Evolutionary conservation across 2,329 filamentous ascomycete species (phyloP).

Genomic region (Grosmannia huntii): DNA sequence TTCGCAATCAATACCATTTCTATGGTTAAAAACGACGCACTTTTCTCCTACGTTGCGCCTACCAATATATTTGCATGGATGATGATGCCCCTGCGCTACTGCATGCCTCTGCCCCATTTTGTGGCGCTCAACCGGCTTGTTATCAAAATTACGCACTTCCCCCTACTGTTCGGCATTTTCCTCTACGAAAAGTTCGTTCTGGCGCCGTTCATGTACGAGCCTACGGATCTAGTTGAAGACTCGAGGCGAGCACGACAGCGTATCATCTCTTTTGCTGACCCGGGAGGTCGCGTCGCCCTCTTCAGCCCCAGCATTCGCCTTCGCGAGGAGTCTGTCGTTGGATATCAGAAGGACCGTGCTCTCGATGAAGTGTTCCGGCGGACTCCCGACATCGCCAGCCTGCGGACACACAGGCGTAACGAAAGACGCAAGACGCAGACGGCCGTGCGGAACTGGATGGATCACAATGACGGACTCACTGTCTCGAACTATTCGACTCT

Average conservation of each 20-base stretch:
- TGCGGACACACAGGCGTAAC: conserved; percentile 45
- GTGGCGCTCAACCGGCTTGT: conserved; percentile 78
- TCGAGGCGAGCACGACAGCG: conserved; percentile 37
- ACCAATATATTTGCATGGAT: conserved; percentile 88
- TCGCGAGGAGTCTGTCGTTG: conserved; percentile 76
- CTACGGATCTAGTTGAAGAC: conserved; percentile 74
- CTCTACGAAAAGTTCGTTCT: conserved; percentile 74
- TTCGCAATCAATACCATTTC: conserved; percentile 96
- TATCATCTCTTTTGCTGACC: conserved; percentile 44
- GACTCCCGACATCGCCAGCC: conserved; percentile 50
- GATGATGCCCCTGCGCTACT: conserved; percentile 68
- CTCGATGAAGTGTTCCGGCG: conserved; percentile 82
- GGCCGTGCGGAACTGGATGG: conserved; percentile 86
- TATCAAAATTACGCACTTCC: conserved; percentile 85
- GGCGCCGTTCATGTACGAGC: conserved; percentile 63
- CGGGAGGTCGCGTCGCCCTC: conserved; percentile 42
- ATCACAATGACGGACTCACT: conserved; percentile 44
- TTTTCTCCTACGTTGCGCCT: conserved; percentile 88
- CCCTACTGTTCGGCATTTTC: conserved; percentile 76
- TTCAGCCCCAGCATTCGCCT: conserved; percentile 64
- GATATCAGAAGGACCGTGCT: conserved; percentile 79
- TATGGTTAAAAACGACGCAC: conserved; percentile 94
- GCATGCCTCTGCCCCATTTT: conserved; percentile 68
- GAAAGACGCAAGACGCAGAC: conserved; percentile 64
- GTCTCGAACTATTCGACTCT: conserved; percentile 36